These are phyloP conservation scores for Pelargonium citronellum DNA, from an alignment of 441 rosid genomes.

Conservation along the genomic window DNA sequence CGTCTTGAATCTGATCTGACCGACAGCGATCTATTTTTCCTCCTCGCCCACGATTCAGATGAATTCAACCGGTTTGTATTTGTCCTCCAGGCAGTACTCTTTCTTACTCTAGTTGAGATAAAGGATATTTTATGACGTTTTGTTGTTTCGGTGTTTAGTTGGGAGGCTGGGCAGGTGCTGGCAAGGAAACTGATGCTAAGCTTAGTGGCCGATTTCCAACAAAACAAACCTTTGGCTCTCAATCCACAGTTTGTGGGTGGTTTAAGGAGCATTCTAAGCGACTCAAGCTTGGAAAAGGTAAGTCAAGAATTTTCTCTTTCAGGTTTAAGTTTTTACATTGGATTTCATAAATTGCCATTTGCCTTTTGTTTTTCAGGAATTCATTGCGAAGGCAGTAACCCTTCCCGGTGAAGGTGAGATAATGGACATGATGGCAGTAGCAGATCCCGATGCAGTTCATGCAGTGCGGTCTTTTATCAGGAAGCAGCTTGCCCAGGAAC, in stretches of 20 bases:
- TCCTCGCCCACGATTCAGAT: conserved; percentile 88
- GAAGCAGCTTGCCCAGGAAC: conserved; percentile 85
- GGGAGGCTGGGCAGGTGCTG: conserved; percentile 96
- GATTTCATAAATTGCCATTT: conserved; percentile 9
- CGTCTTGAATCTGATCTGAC: conserved; percentile 85
- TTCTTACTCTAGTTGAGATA: conserved; percentile 10
- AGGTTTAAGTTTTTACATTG: too few species aligned
- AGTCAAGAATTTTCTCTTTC: conserved; percentile 4
- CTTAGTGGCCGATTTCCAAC: conserved; percentile 82
- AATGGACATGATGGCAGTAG: conserved; percentile 95
- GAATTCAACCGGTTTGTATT: conserved; percentile 83
- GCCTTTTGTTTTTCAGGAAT: conserved; percentile 50
- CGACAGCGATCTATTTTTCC: conserved; percentile 72
- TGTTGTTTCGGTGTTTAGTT: conserved; percentile 37
- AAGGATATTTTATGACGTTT: conserved; percentile 12
- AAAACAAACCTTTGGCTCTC: conserved; percentile 53
- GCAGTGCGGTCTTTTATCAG: conserved; percentile 73
- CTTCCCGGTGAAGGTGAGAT: conserved; percentile 94
- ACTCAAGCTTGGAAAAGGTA: conserved; percentile 81
- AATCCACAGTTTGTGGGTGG: conserved; percentile 77
- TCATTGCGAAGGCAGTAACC: conserved; percentile 82
- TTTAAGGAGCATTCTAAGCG: conserved; percentile 60
- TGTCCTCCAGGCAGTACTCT: conserved; percentile 2
- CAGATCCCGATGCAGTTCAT: conserved; percentile 96
- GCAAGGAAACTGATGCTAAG: conserved; percentile 88